phyloP scores from a whole-genome alignment of 495 filamentous ascomycete genomes.

The Neurospora sp. region DNA sequence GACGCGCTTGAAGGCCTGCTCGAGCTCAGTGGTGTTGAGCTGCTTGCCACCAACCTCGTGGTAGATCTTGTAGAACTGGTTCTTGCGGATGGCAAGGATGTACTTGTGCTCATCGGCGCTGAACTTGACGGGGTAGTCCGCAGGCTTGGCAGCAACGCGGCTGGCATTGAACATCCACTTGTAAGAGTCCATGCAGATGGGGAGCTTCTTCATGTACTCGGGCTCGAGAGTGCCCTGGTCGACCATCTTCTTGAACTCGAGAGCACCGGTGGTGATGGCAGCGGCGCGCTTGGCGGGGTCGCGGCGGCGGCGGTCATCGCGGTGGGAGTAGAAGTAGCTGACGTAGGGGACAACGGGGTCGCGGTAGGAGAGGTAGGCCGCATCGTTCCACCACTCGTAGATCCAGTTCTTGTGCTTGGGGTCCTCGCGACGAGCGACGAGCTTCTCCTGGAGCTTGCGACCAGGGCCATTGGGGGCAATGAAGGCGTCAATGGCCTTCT shows the following conservation, averaged over 20 bases:
- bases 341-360: slow-evolving; percentile 98
- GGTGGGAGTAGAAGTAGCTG: slow-evolving; percentile 98
- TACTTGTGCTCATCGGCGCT: slow-evolving; percentile 64
- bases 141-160: slow-evolving; percentile 73
- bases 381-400: slow-evolving; percentile 94
- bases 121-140: slow-evolving; percentile 80
- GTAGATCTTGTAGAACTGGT: slow-evolving; percentile 86
- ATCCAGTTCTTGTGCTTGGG: slow-evolving; percentile 90
- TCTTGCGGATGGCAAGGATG: slow-evolving; percentile 84
- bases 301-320: slow-evolving; percentile 80
- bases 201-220: slow-evolving; percentile 93
- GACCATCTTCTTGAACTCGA: slow-evolving; percentile 92
- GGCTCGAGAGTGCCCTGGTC: slow-evolving; percentile 79
- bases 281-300: slow-evolving; percentile 90
- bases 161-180: slow-evolving; percentile 98
- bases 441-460: slow-evolving; percentile 76
- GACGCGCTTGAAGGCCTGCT: slow-evolving; percentile 76
- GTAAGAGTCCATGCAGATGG: slow-evolving; percentile 95
- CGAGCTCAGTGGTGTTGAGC: slow-evolving; percentile 78
- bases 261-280: slow-evolving; percentile 69
- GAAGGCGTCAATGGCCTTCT: slow-evolving; percentile 75
- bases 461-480: slow-evolving; percentile 72
- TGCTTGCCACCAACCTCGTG: slow-evolving; percentile 68
- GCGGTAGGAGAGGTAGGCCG: slow-evolving; percentile 83
- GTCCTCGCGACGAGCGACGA: slow-evolving; percentile 71